Evolutionary conservation across 345 rosid species (phyloP), one percentile per base, ranked within the genome.

Genomic region (Zanthoxylum bungeanum): DNA sequence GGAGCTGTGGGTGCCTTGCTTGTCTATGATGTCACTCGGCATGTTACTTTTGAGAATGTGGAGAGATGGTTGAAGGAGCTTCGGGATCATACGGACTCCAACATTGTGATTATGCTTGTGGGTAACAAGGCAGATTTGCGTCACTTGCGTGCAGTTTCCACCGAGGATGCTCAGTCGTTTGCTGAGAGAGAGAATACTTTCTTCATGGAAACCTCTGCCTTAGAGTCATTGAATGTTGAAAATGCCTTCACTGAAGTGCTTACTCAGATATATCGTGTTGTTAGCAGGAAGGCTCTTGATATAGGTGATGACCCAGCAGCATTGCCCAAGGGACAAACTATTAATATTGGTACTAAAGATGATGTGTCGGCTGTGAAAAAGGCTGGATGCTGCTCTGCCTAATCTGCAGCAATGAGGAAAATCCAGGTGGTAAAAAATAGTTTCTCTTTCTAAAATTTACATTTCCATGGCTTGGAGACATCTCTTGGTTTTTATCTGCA

Each of bases 1-100:
- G 90, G 90, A 81, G 90, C 90, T 0, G 88, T 86, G 10, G 90
- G 90, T 21, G 90, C 88, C 10, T n/a, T n/a, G n/a, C n/a, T n/a
- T n/a, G n/a, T n/a, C n/a, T n/a, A n/a, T n/a, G n/a, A n/a, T n/a
- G n/a, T 66, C 39, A 86, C 90, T 28, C 76, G 90, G 21, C 88
- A 84, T 8, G 78, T 86, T 0, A 86, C 90, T 0, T 86, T 84
- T 49, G 90, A 86, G 78, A 86, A 84, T 27, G 88, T 82, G 28
- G 86, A 86, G 60, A 84, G 90, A 72, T 86, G 90, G 90, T 49
- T 86, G 70, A 80, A 73, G 76, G 90, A 86, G 55, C 80, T 86
- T 47, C 68, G 88, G 22, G 86, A 76, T 50, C 90, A 86, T 73
- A 86, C 90, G 0, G 90, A 86, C 16, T 80, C 86, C 50, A 86